These are phyloP conservation scores for Zea luxurians DNA, from an alignment of 176 grass and related monocot species.

Conservation along the genomic window DNA sequence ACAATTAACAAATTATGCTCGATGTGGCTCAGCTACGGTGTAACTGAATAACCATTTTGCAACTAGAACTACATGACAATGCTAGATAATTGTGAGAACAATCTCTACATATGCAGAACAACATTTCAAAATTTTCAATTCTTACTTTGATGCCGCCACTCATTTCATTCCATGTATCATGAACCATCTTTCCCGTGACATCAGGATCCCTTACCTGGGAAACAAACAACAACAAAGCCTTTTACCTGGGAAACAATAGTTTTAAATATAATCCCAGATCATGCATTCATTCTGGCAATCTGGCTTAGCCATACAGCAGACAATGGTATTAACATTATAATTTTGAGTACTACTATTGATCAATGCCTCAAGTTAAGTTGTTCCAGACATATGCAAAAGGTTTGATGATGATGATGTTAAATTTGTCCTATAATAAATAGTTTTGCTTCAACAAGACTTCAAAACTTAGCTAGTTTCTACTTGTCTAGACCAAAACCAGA, in stretches of 20 bases:
- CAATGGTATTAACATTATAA: not conserved
- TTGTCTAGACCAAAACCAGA: not conserved
- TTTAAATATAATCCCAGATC: conserved; percentile 18
- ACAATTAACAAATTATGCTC: not conserved
- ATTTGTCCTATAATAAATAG: not conserved
- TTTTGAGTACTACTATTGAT: not conserved
- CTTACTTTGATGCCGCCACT: conserved; percentile 68
- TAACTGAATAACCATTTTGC: conserved; percentile 5
- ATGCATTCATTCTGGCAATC: not conserved
- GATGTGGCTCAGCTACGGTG: not conserved
- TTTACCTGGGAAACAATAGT: conserved; percentile 53
- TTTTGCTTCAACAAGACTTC: not conserved
- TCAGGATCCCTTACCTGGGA: conserved; percentile 91
- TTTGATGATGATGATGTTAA: conserved; percentile 7
- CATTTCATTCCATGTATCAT: conserved; percentile 72
- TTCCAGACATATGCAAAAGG: conserved; percentile 21
- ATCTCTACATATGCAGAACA: conserved; percentile 9
- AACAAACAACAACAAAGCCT: not conserved
- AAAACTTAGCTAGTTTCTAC: not conserved
- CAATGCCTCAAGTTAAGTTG: not conserved
- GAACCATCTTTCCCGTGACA: conserved; percentile 59
- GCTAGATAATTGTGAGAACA: not conserved
- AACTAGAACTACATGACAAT: conserved; percentile 4
- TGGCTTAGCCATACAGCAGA: not conserved
- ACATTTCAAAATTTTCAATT: conserved; percentile 21